Evolutionary conservation across 208 protist species (phyloP), one percentile per base, ranked within the genome.

Genomic region (Trypanosoma scelopori): DNA sequence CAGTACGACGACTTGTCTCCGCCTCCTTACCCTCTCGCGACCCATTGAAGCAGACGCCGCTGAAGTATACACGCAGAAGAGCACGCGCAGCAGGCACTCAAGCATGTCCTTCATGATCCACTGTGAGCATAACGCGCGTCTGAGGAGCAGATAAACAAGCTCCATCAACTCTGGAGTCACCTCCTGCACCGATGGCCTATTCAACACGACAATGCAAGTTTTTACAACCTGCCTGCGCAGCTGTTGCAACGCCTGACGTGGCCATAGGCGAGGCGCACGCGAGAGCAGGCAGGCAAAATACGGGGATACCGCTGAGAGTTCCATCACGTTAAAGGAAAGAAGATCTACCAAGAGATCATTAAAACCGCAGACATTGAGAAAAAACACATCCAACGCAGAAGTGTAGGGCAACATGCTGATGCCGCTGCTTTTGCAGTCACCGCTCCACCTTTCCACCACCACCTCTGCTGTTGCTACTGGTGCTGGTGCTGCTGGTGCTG

Each of bases 321-420:
- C 78, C 48, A 94, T 78, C n/a, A 92, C 79, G 65, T 89, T 84
- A 65, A 91, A 89, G 22, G 85, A 85, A 3, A 94, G 55, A 75
- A 94, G 76, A 67, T 94, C 85, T 35, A 91, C 81, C 9, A 94
- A 69, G 11, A 94, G 58, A 55, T 87, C 80, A 7, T 84, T 89
- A 47, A 94, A 92, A 55, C 79, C 78, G 35, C 74, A 85, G 12
- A 92, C 64, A 71, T 94, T 94, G 65, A 84, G 92, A 43, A 89
- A 65, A 39, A 94, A 89, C 5, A 91, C 78, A 41, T 91, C 85
- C 5, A 53, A 68, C n/a, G 46, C 30, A 18, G 51, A 65, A 18
- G 18, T 9, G 13, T 45, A 20, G 20, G 3, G 20, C 1, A 28
- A 32, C 51, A 32, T 69, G 23, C 25, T n/a, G 4, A 16, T 61